Evolutionary conservation across 345 rosid genomes (phyloP).

Genomic region (Populus alba): DNA sequence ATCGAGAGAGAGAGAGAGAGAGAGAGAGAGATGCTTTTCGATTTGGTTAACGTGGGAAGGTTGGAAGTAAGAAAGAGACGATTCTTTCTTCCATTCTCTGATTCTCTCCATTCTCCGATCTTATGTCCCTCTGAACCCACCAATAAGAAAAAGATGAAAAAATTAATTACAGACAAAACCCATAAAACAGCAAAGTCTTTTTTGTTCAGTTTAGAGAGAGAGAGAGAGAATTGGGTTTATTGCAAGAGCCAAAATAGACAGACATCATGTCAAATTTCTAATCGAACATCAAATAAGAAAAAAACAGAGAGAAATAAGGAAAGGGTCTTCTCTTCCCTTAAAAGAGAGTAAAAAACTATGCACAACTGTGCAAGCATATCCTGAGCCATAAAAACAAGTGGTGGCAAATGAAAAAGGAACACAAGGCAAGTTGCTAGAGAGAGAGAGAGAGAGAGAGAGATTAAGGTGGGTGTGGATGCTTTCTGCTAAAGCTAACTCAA

Average conservation of each 20-base stretch:
- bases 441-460: slow-evolving; percentile 25
- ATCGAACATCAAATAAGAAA: background rate
- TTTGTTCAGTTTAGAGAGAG: background rate
- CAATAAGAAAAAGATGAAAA: background rate
- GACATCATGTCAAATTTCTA: background rate
- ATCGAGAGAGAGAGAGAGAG: background rate
- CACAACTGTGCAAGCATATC: background rate
- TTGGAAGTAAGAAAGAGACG: slow-evolving; percentile 45
- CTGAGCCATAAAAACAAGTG: slow-evolving; percentile 15
- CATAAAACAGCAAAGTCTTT: background rate
- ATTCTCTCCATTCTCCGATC: background rate
- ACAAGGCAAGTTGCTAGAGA: slow-evolving; percentile 49
- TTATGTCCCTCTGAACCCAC: slow-evolving; percentile 9
- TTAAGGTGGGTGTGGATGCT: slow-evolving; percentile 36
- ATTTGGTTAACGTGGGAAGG: slow-evolving; percentile 73
- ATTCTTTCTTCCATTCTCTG: slow-evolving; percentile 27
- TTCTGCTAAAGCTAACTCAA: slow-evolving; percentile 50
- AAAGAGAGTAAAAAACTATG: background rate
- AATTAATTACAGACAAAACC: background rate
- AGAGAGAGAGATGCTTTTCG: slow-evolving; percentile 49
- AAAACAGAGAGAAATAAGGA: slow-evolving; percentile 1
- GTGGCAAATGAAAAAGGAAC: slow-evolving; percentile 2
- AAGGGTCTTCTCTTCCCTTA: background rate
- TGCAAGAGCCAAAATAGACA: background rate
- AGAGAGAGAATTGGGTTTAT: background rate